Evolutionary conservation across 805 yeast genomes (phyloP), one percentile per base, ranked within the genome.

Genomic region (Starmerella kuoi): DNA sequence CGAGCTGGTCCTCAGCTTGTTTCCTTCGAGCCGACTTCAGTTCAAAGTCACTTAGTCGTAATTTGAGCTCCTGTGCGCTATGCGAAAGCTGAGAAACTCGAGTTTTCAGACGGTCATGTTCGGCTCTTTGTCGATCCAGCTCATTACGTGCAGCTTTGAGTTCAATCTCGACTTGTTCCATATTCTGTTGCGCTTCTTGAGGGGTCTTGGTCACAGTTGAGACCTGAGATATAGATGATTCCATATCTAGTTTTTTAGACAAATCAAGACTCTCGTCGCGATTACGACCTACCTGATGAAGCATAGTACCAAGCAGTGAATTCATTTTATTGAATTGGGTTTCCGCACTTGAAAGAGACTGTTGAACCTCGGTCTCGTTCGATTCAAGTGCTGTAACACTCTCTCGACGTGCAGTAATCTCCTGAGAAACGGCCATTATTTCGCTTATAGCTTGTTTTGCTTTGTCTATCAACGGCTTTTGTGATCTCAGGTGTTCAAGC

Each of bases 121-220:
- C 37, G n/a, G 39, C 22, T 5, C 43, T 25, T 17, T 20, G 31
- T 8, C 35, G n/a, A 12, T 47, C 50, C 5, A 32, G 23, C 12
- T 22, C 26, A 4, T 15, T 6, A 2, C 45, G 31, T 14, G 40
- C 35, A 4, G 21, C 12, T 8, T 28, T 30, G 15, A 44, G 26
- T 5, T 9, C 26, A n/a, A 17, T 2, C 18, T 45, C 44, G 11
- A 37, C 42, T 9, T 30, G 44, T 3, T 47, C 55, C 22, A 64
- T 48, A 1, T 60, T 52, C 4, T 49, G 41, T 38, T 64, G 64
- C 11, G 62, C 53, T 2, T 43, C 49, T 3, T 45, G 48, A 5
- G 49, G 43, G 24, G 51, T 44, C 27, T 38, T 36, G 5, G 33
- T 37, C 22, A 21, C 33, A 5, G 26, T 5, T 7, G 22, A 21